Conservation (phyloP, 371 early-diverging fungal species). For the Rhizopus sp. region DNA sequence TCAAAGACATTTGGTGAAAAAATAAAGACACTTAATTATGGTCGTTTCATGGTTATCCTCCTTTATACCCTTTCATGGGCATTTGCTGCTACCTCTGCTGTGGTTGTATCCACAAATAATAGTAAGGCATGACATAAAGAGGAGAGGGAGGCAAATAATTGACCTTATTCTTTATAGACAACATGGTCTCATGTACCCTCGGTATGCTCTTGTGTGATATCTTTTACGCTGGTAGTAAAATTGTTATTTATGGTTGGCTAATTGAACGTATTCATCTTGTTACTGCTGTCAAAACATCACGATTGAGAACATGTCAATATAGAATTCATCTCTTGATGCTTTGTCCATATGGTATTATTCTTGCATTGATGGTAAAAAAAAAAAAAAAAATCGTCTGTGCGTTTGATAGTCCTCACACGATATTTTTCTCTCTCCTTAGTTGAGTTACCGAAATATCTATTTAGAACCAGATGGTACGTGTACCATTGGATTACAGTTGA, state of each 20-base stretch:
- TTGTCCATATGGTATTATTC: slow-evolving; percentile 46
- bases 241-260: slow-evolving; percentile 49
- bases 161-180: slow-evolving; percentile 24
- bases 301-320: slow-evolving; percentile 45
- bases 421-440: slow-evolving; percentile 25
- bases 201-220: slow-evolving; percentile 49
- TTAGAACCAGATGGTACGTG: slow-evolving; percentile 47
- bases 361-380: slow-evolving; percentile 44
- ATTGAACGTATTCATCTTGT: slow-evolving; percentile 52
- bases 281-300: slow-evolving; percentile 44
- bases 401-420: not conserved
- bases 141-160: not conserved
- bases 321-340: slow-evolving; percentile 48
- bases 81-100: slow-evolving; percentile 36
- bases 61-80: slow-evolving; percentile 47
- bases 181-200: slow-evolving; percentile 44
- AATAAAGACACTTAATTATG: slow-evolving; percentile 39
- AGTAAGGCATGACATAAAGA: slow-evolving; percentile 20
- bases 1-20: slow-evolving; percentile 42
- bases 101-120: slow-evolving; percentile 50
- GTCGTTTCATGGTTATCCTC: slow-evolving; percentile 40
- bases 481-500: slow-evolving; percentile 49
- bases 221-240: slow-evolving; percentile 53
- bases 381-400: not conserved
- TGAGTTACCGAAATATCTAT: slow-evolving; percentile 37